Percentiles rank a stretch among this genome's conserved stretches.
These are phyloP conservation scores for Penicillium mononematosum DNA, from an alignment of 495 filamentous ascomycete species.

Conservation along the genomic window DNA sequence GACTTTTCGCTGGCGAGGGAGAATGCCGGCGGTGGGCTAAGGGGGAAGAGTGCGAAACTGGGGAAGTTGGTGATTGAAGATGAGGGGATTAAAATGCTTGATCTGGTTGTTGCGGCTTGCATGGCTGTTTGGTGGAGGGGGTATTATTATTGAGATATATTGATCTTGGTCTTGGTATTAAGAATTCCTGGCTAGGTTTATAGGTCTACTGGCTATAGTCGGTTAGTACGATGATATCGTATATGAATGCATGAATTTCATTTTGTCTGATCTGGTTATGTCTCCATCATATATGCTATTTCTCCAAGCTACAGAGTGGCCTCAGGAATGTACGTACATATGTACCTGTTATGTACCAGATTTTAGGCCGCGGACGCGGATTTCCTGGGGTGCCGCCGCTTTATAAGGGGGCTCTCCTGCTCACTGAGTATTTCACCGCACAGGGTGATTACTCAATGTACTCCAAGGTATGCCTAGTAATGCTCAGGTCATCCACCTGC, in stretches of 20 bases:
- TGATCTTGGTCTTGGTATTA: background rate
- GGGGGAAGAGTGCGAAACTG: constrained; percentile 83
- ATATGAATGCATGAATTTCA: constrained; percentile 5
- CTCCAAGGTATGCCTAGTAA: too few relatives aligned
- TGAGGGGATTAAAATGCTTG: constrained; percentile 93
- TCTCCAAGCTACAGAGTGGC: background rate
- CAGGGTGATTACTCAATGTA: too few relatives aligned
- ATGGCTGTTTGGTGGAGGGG: constrained; percentile 90
- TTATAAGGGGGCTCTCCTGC: too few relatives aligned
- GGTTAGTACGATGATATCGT: background rate
- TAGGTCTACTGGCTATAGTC: background rate
- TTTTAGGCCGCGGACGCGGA: too few relatives aligned
- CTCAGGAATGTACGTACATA: too few relatives aligned
- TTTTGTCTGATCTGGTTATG: background rate
- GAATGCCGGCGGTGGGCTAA: constrained; percentile 74
- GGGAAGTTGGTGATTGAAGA: constrained; percentile 89
- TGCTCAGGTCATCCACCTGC: too few relatives aligned
- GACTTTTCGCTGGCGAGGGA: constrained; percentile 76
- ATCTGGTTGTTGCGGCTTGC: constrained; percentile 87
- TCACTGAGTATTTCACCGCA: too few relatives aligned
- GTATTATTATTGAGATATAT: constrained; percentile 59
- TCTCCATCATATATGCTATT: background rate
- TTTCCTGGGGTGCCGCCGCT: too few relatives aligned
- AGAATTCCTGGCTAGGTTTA: background rate
- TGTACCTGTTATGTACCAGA: too few relatives aligned